phyloP scores from a whole-genome alignment of 306 rosid genomes.

The Begonia masoniana region DNA sequence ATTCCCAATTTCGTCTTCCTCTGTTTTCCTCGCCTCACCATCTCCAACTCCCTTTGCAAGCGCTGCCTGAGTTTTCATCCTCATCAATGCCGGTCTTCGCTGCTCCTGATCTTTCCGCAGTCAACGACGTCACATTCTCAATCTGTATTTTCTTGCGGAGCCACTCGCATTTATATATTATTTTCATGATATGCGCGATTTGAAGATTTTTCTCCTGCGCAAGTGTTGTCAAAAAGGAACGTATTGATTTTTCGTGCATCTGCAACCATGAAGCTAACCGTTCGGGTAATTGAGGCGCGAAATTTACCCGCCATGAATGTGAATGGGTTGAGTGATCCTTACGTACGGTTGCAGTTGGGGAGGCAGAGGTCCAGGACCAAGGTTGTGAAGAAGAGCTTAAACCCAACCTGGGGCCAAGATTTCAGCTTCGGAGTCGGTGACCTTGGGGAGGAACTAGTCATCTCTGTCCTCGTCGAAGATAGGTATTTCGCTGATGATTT shows the following conservation, averaged over 20 bases:
- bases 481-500: constrained; percentile 71
- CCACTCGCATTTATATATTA: too few species aligned
- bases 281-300: constrained; percentile 75
- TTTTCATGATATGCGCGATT: neutral
- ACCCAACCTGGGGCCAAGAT: constrained; percentile 82
- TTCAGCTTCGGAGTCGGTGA: constrained; percentile 67
- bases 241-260: neutral
- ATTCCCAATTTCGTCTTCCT: neutral
- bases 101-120: neutral
- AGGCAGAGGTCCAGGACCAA: constrained; percentile 63
- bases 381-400: constrained; percentile 60
- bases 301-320: constrained; percentile 42
- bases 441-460: constrained; percentile 42
- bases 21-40: neutral
- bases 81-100: neutral
- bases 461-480: constrained; percentile 74
- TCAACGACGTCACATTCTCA: too few species aligned
- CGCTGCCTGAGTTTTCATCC: neutral
- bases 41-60: neutral
- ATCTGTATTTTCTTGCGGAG: too few species aligned
- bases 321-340: constrained; percentile 55
- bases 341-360: constrained; percentile 69
- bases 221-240: neutral
- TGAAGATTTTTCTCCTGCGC: neutral
- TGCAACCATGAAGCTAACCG: constrained; percentile 55